These are phyloP conservation scores for Clarireedia monteithiana DNA, from an alignment of 2,329 filamentous ascomycete genomes.

Conservation along the genomic window DNA sequence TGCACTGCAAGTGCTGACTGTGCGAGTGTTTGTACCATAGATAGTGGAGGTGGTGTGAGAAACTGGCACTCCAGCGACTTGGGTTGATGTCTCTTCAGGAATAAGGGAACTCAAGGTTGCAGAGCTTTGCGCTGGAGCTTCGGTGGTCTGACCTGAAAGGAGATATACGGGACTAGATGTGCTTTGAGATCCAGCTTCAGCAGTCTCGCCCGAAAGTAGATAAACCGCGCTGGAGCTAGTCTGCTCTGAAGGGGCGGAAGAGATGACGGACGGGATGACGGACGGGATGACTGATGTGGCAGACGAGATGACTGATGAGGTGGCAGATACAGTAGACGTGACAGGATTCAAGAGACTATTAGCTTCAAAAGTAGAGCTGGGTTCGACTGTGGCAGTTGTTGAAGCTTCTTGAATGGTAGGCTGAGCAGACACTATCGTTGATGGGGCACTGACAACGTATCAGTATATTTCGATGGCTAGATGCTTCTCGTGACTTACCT, in stretches of 20 bases:
- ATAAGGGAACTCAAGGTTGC: not conserved
- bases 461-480: not conserved
- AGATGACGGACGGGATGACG: not conserved
- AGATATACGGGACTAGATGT: not conserved
- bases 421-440: not conserved
- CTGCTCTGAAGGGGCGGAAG: not conserved
- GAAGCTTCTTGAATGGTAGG: not conserved
- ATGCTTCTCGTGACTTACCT: not conserved
- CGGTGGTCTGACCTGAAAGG: not conserved
- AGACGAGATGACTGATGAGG: not conserved
- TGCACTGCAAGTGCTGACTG: not conserved
- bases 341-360: not conserved
- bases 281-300: not conserved
- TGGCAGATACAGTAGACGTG: not conserved
- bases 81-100: not conserved
- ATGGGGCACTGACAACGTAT: not conserved
- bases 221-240: not conserved
- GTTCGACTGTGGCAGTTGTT: not conserved
- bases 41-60: not conserved
- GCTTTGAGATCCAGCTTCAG: not conserved
- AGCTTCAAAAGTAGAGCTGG: not conserved
- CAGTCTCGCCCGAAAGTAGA: not conserved
- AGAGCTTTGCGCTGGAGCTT: not conserved
- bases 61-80: not conserved
- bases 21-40: constrained; percentile 1